Evolutionary conservation across 805 yeast genomes (phyloP), one percentile per base, ranked within the genome.

Genomic region (Metschnikowia kunwiensis): DNA sequence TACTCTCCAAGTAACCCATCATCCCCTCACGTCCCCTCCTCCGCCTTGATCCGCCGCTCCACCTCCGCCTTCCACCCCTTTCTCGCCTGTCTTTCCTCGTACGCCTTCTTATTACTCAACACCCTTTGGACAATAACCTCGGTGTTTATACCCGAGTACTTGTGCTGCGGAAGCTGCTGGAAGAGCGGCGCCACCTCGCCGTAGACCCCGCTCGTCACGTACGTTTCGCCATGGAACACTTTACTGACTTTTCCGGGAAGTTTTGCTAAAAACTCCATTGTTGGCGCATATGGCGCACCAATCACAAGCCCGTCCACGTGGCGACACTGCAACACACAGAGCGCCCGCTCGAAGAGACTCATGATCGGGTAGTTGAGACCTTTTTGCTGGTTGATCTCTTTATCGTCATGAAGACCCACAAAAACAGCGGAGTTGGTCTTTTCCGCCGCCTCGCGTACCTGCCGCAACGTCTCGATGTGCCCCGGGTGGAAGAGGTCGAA

Each of bases 401-500:
- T 55, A 55, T 81, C 93, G 54, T 72, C 77, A 48, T 73, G 77
- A 15, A 86, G 55, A 2, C 95, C 95, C 7, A 82, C 86, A 1
- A 85, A 60, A 1, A 86, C 77, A 2, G 63, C 58, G 3, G 76
- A 72, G 7, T 60, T 57, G 2, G 51, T 57, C 11, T 53, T 54
- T 4, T 50, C 43, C 0, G 77, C 74, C 15, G 52, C 47, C 23
- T 59, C 58, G 21, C 68, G 55, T 15, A 82, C 72, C 11, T 65
- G 55, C 39, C 73, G 65, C 43, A 91, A 66, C 7, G 82, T 82
- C 47, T 80, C 82, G 39, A 91, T 86, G 57, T 93, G 97, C 14
- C 95, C 97, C 14, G 95, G 88, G 58, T 87, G 88, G 63, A 93
- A 89, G 36, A 93, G 69, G 59, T 93, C 98, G 64, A 89, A 93